Base-by-base conservation (phyloP, 1,284 basidiomycete species). In the Prillingera fragicola region DNA sequence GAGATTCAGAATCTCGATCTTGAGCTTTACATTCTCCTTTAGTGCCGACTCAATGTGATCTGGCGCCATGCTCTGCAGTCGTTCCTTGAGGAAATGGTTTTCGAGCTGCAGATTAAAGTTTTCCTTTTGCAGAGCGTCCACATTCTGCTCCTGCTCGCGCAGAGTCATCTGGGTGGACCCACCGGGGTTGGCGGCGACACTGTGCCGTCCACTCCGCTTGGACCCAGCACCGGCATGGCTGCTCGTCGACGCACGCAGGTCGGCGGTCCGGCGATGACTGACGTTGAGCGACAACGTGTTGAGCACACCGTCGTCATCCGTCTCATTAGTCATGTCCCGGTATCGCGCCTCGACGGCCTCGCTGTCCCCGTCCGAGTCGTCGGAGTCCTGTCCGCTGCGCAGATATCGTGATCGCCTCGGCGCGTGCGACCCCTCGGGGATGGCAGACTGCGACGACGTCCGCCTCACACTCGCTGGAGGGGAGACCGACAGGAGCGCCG, bases 31-130 rank as follows among this genome's bases (percentile, higher is more conserved):
- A 61, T 95, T 95, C 69, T 95, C 90, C 61, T 91, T 89, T 37
- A 92, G 78, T 2, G 86, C 87, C 6, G 83, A 83, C 62, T 94
- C 85, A 66, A 92, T 84, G 59, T 92, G 86, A 65, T 94, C 90
- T 0, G 90, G 89, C 0, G 88, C 86, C 47, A 91, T 81, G 59
- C 85, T 81, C 2, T 67, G 62, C 13, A 95, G 78, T 23, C 87
- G 84, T 61, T 94, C 88, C 65, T 94, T 87, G 38, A 92, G 79
- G 65, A 94, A 92, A 66, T 91, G 88, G 5, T 94, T 87, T 54
- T 89, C 87, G 42, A 94, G 79, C 67, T 95, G 92, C 63, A 95
- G 82, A 60, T 85, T 86, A 72, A 94, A 94, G 74, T 92, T 90
- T 68, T 95, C 89, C 68, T 91, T 92, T 75, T 92, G 92, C 57